Evolutionary conservation across 2,329 filamentous ascomycete genomes (phyloP), one percentile per base, ranked within the genome.

Genomic region (Pseudocercospora ulei): DNA sequence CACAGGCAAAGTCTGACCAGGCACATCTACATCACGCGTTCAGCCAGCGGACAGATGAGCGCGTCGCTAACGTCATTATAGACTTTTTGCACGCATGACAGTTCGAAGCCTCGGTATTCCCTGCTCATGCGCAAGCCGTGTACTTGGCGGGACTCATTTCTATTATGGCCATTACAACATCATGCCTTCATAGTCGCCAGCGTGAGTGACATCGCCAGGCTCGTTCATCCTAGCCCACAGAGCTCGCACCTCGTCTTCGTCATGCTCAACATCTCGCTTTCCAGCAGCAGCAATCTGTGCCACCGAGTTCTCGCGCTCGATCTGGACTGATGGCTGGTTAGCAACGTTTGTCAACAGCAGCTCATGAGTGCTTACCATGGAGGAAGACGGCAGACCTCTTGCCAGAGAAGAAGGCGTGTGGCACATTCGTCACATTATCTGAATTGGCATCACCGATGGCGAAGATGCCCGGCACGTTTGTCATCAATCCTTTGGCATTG

Each of bases 1-100:
- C 55, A 56, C 54, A 46, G 65, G 67, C 67, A 68, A 60, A 62
- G 55, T 64, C 65, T 69, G 66, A 65, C 20, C n/a, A n/a, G n/a
- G n/a, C n/a, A n/a, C n/a, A n/a, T n/a, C n/a, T n/a, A n/a, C n/a
- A n/a, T n/a, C n/a, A n/a, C n/a, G n/a, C n/a, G n/a, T n/a, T n/a
- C n/a, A n/a, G n/a, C n/a, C n/a, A n/a, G n/a, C n/a, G n/a, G n/a
- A n/a, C n/a, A n/a, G n/a, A n/a, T n/a, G n/a, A n/a, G n/a, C n/a
- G n/a, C n/a, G n/a, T n/a, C n/a, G n/a, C n/a, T n/a, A n/a, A n/a
- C n/a, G n/a, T n/a, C n/a, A n/a, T n/a, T n/a, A n/a, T n/a, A n/a
- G n/a, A n/a, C n/a, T n/a, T n/a, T n/a, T n/a, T n/a, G n/a, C n/a
- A n/a, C n/a, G n/a, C n/a, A n/a, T n/a, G n/a, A n/a, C n/a, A n/a